These are phyloP conservation scores for Stephanocyclus meneghinianus DNA, from an alignment of 352 stramenopile genomes.

Conservation along the genomic window DNA sequence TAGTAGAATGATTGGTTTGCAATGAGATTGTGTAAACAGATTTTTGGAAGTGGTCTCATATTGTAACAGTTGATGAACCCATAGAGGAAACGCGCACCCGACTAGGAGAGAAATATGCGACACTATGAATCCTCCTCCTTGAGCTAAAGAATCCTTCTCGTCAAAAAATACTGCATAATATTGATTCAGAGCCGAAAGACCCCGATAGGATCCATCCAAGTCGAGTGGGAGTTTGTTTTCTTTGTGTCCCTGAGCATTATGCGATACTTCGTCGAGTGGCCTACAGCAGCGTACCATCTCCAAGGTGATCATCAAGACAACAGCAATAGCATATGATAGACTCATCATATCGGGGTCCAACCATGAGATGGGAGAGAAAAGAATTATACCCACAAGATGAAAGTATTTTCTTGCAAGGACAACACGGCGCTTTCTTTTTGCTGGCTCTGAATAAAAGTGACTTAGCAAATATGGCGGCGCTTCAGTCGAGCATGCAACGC, in stretches of 20 bases:
- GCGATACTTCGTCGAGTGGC: background rate
- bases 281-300: slow-evolving; percentile 58
- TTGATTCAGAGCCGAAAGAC: slow-evolving; percentile 24
- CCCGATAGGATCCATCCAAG: background rate
- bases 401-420: slow-evolving; percentile 77
- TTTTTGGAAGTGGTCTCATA: background rate
- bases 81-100: slow-evolving; percentile 80
- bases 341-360: slow-evolving; percentile 65
- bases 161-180: slow-evolving; percentile 55
- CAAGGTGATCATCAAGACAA: slow-evolving; percentile 61
- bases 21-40: background rate
- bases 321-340: slow-evolving; percentile 73
- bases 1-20: slow-evolving; percentile 18
- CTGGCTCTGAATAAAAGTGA: background rate
- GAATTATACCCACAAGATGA: slow-evolving; percentile 71
- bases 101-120: slow-evolving; percentile 81
- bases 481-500: no score
- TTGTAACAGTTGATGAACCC: slow-evolving; percentile 52
- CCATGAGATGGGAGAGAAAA: slow-evolving; percentile 66
- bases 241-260: background rate
- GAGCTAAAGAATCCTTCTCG: slow-evolving; percentile 50
- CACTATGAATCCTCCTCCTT: slow-evolving; percentile 61
- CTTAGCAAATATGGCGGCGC: no score
- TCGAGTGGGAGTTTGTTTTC: background rate
- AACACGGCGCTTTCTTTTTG: slow-evolving; percentile 27